Percentiles rank a stretch among this genome's conserved stretches.
Evolutionary conservation across 2,329 filamentous ascomycete species (phyloP).

Genomic region (Rhinocladiella mackenziei): DNA sequence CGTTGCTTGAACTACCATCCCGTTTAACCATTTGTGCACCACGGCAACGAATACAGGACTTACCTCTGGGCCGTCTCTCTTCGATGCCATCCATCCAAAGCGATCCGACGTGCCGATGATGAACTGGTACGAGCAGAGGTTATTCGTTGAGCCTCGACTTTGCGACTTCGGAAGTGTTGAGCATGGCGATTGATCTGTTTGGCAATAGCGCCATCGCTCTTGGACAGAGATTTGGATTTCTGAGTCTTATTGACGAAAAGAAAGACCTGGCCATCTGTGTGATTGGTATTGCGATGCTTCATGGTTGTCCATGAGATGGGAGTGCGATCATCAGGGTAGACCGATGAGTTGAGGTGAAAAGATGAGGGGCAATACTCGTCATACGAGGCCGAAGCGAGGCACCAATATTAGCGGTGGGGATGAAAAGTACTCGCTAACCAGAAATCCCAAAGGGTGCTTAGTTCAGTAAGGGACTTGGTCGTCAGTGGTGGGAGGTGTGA

Average conservation of each 20-base stretch:
- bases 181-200: constrained; percentile 27
- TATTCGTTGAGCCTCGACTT: constrained; percentile 17
- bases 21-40: no score
- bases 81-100: constrained; percentile 24
- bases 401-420: no score
- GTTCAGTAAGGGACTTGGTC: no score
- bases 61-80: constrained; percentile 13
- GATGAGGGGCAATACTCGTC: background rate
- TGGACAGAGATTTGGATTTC: constrained; percentile 25
- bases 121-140: constrained; percentile 18
- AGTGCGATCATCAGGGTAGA: constrained; percentile 1
- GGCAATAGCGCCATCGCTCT: constrained; percentile 22
- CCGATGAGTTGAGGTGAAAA: background rate
- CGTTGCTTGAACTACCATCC: background rate
- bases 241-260: constrained; percentile 27
- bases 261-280: constrained; percentile 15
- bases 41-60: constrained; percentile 2
- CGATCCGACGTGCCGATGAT: constrained; percentile 25
- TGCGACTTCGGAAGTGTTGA: constrained; percentile 22
- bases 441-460: no score
- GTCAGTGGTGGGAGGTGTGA: no score
- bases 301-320: constrained; percentile 10
- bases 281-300: constrained; percentile 11
- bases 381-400: background rate
- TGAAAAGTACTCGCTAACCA: no score